Conservation (phyloP, 352 stramenopile species). For the Phytopythium mirpurense region DNA sequence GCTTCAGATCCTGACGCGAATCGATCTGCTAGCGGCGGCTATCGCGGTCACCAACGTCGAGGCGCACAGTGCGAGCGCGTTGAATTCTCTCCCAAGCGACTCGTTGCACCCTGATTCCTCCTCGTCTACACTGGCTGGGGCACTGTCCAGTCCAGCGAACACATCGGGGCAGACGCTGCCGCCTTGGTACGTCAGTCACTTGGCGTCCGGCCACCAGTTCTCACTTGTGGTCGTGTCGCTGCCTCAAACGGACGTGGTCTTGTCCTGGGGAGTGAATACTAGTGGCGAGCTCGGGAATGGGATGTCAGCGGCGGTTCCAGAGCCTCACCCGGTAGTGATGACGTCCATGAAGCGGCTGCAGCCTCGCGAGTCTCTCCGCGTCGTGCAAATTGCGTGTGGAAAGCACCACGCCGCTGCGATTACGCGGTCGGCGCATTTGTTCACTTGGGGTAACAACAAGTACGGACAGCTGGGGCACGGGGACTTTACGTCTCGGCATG, state of each 20-base stretch:
- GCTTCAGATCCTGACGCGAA: conserved; percentile 12
- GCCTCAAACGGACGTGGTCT: conserved; percentile 29
- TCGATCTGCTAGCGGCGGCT: conserved; percentile 28
- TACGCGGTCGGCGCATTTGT: conserved; percentile 51
- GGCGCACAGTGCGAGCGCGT: neutral
- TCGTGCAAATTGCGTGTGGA: conserved; percentile 53
- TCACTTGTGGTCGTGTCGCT: conserved; percentile 42
- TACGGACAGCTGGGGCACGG: conserved; percentile 61
- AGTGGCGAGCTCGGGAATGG: conserved; percentile 61
- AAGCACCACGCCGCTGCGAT: conserved; percentile 69
- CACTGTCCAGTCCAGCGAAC: neutral
- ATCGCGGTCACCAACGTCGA: neutral
- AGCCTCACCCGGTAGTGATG: conserved; percentile 30
- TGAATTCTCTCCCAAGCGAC: neutral
- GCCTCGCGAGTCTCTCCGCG: conserved; percentile 26
- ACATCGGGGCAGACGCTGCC: conserved; percentile 2
- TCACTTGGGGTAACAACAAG: conserved; percentile 76
- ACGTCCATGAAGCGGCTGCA: conserved; percentile 25
- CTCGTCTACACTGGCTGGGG: neutral
- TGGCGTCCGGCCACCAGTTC: conserved; percentile 59
- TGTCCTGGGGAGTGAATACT: conserved; percentile 50
- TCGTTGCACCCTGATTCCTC: conserved; percentile 2
- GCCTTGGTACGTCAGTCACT: conserved; percentile 41
- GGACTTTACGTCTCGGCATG: conserved; percentile 37
- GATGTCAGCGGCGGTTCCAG: conserved; percentile 21